These are phyloP conservation scores for Saccharomycopsis sp. DNA, from an alignment of 805 yeast genomes.

Conservation along the genomic window DNA sequence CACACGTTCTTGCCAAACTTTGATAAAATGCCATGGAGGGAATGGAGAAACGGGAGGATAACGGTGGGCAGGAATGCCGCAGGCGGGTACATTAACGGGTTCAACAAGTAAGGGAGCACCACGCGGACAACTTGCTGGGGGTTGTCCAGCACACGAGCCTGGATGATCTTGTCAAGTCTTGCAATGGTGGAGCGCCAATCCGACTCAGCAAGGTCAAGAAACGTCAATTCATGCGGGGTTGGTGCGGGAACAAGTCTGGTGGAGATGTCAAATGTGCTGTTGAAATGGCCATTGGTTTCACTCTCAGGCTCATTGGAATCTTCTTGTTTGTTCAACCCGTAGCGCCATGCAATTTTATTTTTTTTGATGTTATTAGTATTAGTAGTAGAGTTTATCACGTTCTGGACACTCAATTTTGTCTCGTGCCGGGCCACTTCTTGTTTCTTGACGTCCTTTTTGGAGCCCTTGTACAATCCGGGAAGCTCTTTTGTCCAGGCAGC, in stretches of 20 bases:
- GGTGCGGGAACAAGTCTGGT: conserved; percentile 62
- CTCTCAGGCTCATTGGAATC: conserved; percentile 17
- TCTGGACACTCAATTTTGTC: conserved; percentile 58
- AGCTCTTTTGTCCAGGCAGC: conserved; percentile 52
- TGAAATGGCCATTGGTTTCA: conserved; percentile 43
- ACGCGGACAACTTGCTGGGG: conserved; percentile 48
- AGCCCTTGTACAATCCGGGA: conserved; percentile 71
- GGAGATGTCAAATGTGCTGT: conserved; percentile 68
- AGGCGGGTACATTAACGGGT: conserved; percentile 67
- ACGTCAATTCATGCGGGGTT: conserved; percentile 48
- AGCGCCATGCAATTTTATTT: conserved; percentile 91
- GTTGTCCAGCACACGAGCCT: no score
- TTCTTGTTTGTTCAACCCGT: conserved; percentile 43
- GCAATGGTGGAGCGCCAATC: conserved; percentile 30
- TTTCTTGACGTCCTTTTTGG: conserved; percentile 56
- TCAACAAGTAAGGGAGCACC: conserved; percentile 66
- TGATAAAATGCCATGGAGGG: conserved; percentile 45
- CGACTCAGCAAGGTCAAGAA: conserved; percentile 38
- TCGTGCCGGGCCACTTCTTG: conserved; percentile 48
- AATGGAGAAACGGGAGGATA: conserved; percentile 52
- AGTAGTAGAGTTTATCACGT: conserved; percentile 36
- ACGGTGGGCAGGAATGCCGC: conserved; percentile 35
- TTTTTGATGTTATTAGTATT: conserved; percentile 29
- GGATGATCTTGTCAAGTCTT: neutral
- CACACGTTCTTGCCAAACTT: conserved; percentile 38